Evolutionary conservation across 495 filamentous ascomycete species (phyloP).

Genomic region (Talaromyces liani): DNA sequence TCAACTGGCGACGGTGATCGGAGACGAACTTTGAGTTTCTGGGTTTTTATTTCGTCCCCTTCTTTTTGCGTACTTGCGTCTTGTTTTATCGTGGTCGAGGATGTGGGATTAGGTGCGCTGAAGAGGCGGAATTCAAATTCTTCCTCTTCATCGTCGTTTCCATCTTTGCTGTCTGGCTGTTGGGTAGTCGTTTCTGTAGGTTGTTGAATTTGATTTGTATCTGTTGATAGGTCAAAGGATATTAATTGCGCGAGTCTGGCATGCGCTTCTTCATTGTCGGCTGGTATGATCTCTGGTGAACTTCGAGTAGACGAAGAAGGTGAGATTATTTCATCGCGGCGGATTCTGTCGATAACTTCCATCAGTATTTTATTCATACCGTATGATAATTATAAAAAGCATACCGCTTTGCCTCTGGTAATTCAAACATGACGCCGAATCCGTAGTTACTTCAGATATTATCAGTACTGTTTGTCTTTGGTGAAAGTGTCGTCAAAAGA

Average conservation of each 20-base stretch:
- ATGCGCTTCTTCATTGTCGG: slow-evolving; percentile 25
- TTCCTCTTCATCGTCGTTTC: slow-evolving; percentile 34
- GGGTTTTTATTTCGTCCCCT: slow-evolving; percentile 12
- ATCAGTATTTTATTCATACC: slow-evolving; percentile 8
- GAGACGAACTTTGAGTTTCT: slow-evolving; percentile 36
- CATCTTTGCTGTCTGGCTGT: background rate
- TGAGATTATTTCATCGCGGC: slow-evolving; percentile 35
- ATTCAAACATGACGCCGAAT: slow-evolving; percentile 28
- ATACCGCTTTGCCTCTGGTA: slow-evolving; percentile 36
- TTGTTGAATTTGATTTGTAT: background rate
- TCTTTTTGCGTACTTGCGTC: background rate
- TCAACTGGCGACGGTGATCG: slow-evolving; percentile 31
- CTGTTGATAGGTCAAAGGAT: slow-evolving; percentile 22
- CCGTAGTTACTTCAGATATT: background rate
- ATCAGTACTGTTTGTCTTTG: too few species aligned
- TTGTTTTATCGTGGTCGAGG: background rate
- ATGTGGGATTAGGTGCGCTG: slow-evolving; percentile 22
- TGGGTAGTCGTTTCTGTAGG: background rate
- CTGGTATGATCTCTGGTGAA: slow-evolving; percentile 18
- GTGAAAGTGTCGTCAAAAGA: background rate
- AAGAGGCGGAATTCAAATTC: slow-evolving; percentile 43
- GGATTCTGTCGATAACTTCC: slow-evolving; percentile 20
- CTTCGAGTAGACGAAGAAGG: slow-evolving; percentile 27
- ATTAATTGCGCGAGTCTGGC: slow-evolving; percentile 32
- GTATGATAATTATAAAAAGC: background rate